phyloP scores from a whole-genome alignment of 2,329 filamentous ascomycete genomes.

The Fusarium sp. region DNA sequence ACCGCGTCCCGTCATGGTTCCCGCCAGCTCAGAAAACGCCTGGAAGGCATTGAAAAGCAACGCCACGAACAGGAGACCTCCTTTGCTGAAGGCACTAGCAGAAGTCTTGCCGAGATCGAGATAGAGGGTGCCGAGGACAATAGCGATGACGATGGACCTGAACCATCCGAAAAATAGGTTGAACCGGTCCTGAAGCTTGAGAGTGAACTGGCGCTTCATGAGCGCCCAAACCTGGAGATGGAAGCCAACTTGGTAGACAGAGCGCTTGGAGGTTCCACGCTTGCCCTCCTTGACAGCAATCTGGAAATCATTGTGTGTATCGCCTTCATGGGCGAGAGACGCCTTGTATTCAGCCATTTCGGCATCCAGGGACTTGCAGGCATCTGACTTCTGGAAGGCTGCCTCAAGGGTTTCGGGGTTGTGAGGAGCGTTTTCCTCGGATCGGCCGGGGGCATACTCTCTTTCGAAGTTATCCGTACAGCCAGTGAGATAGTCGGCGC shows the following conservation, averaged over 20 bases:
- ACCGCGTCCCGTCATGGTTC: constrained; percentile 80
- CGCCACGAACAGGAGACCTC: constrained; percentile 83
- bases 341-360: constrained; percentile 79
- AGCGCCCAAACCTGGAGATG: constrained; percentile 85
- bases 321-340: constrained; percentile 73
- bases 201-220: constrained; percentile 85
- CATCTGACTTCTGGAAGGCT: constrained; percentile 76
- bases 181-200: constrained; percentile 89
- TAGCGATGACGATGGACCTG: constrained; percentile 76
- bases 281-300: constrained; percentile 83
- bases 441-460: constrained; percentile 77
- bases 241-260: constrained; percentile 87
- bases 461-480: constrained; percentile 89
- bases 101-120: constrained; percentile 75
- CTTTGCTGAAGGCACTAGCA: constrained; percentile 82
- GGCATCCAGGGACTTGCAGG: constrained; percentile 66
- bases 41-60: constrained; percentile 91
- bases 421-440: constrained; percentile 75
- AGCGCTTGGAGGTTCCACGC: constrained; percentile 78
- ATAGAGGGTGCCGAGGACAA: constrained; percentile 85
- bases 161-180: constrained; percentile 80
- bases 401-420: constrained; percentile 74
- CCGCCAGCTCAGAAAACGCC: constrained; percentile 81
- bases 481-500: constrained; percentile 83
- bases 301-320: constrained; percentile 81